Evolutionary conservation across 2,329 filamentous ascomycete species (phyloP), one percentile per base, ranked within the genome.

Genomic region (Talaromyces amestolkiae): DNA sequence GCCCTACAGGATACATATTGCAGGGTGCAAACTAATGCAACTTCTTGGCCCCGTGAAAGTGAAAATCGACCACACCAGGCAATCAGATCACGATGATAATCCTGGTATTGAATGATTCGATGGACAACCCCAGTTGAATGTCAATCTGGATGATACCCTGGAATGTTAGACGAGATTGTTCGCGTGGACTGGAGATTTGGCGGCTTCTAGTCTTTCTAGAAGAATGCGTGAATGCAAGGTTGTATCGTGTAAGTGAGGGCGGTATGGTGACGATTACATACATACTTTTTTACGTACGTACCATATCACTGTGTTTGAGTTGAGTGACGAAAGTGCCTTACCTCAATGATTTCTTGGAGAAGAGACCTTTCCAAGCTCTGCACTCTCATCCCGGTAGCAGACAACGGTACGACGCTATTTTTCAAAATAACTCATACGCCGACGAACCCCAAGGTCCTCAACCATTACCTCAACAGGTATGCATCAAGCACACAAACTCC

Each of bases 181-280:
- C 37, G 56, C 37, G 39, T 59, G 56, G 56, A 11, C 22, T 45
- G 37, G 27, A 24, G 56, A 31, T 37, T 24, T 58, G 9, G 56
- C 35, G 56, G 33, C 24, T 58, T 58, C 54, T 22, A 58, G 53
- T 35, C 51, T 22, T 56, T 56, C 53, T 39, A 39, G 54, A 58
- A 58, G 22, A 58, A 58, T 39, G 53, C n/a, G 41, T 27, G 35
- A 58, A 58, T 58, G 53, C 35, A 35, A 17, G 49, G 49, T 33
- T 19, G 51, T 56, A n/a, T 51, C 35, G 17, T 27, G 56, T 24
- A 17, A 7, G 13, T n/a, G 11, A 43, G 31, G 41, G 27, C 41
- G 11, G 43, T 51, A 35, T 61, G 19, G 43, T 58, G 56, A 58
- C 56, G 22, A 58, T 43, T 43, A 31, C 56, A 58, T 43, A 31